These are phyloP conservation scores for Diaporthe humulicola DNA, from an alignment of 2,329 filamentous ascomycete genomes.

Conservation along the genomic window DNA sequence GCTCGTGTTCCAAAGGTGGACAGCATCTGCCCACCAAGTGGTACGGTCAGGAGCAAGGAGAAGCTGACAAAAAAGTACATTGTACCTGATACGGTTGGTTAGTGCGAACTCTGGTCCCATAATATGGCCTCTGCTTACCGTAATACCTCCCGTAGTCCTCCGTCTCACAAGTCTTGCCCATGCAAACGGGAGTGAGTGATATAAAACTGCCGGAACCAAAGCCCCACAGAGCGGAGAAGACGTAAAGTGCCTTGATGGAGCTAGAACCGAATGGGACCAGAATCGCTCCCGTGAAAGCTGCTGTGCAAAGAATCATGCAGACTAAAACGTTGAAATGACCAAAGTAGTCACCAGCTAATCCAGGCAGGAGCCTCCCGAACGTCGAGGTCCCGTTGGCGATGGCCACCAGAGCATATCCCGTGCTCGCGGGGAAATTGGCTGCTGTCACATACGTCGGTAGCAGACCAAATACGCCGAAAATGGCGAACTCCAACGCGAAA, in stretches of 20 bases:
- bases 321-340: conserved; percentile 61
- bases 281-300: conserved; percentile 56
- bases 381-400: conserved; percentile 58
- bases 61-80: conserved; percentile 61
- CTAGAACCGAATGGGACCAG: conserved; percentile 60
- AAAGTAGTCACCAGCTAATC: conserved; percentile 56
- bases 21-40: conserved; percentile 59
- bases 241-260: conserved; percentile 55
- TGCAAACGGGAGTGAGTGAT: conserved; percentile 58
- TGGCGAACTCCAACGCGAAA: conserved; percentile 61
- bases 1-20: conserved; percentile 58
- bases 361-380: conserved; percentile 58
- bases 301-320: conserved; percentile 50
- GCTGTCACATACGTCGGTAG: conserved; percentile 60
- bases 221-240: conserved; percentile 60
- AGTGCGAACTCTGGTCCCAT: not conserved
- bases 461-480: conserved; percentile 61
- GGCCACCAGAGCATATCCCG: conserved; percentile 59
- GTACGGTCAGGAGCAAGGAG: conserved; percentile 59
- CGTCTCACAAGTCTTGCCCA: conserved; percentile 44
- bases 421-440: conserved; percentile 50
- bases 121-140: not conserved
- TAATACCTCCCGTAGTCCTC: conserved; percentile 16
- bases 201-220: conserved; percentile 63
- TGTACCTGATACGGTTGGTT: conserved; percentile 53